A percentile compares a stretch with the other conserved stretches of the same genome.
Conservation (phyloP, 164 flowering plant genomes). For the Cinnamomum chago region DNA sequence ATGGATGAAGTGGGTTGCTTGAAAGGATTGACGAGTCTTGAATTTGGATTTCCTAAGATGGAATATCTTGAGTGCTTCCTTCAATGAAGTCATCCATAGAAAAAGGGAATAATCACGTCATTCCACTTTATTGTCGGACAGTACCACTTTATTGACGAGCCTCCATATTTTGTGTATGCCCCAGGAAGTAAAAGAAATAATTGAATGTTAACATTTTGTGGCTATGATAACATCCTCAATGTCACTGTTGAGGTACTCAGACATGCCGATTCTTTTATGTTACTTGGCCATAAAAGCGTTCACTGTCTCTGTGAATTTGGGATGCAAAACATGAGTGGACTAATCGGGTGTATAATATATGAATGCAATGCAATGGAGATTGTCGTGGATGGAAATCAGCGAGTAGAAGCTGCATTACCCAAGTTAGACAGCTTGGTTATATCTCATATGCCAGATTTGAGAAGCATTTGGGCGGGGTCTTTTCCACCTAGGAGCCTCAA, state of each 20-base stretch:
- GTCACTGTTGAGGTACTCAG: no score
- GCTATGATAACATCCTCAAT: no score
- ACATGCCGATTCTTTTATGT: no score
- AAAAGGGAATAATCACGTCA: neutral
- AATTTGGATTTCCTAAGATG: neutral
- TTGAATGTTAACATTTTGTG: no score
- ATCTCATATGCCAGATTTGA: neutral
- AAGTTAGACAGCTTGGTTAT: no score
- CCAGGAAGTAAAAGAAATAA: rapidly evolving
- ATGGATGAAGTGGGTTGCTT: neutral
- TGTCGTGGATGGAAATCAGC: neutral
- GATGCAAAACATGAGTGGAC: neutral
- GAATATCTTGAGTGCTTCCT: neutral
- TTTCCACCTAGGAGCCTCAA: neutral
- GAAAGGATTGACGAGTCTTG: neutral
- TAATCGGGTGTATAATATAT: neutral
- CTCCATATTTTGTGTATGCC: no score
- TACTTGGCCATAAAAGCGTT: no score
- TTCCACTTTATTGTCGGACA: neutral
- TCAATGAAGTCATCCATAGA: neutral
- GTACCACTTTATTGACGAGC: no score
- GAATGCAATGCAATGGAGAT: neutral
- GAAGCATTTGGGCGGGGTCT: neutral
- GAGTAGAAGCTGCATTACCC: neutral
- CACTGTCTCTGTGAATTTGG: no score